Base-by-base conservation (phyloP, 2,329 filamentous ascomycete genomes). In the Phialophora tarda region DNA sequence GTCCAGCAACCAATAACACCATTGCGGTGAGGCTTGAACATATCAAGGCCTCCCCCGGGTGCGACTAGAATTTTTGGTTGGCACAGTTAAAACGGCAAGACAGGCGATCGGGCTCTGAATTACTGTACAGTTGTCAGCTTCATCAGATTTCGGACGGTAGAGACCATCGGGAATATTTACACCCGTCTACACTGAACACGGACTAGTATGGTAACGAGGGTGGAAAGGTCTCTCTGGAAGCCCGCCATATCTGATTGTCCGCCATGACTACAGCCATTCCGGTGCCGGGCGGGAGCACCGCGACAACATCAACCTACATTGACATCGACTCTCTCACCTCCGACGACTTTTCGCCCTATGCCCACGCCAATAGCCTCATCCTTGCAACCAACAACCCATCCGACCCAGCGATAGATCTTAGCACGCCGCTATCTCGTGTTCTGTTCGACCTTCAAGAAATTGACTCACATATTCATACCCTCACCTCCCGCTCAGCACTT, bases 371-470 rank as follows among this genome's bases (percentile, higher is more conserved):
- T 78, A 87, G 87, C 28, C 88, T 99, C 66, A 91, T 98, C 57
- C 88, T 93, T 64, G 85, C 89, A 47, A 98, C 94, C 63, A 98
- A 98, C 82, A 96, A 97, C 80, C 85, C 92, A 65, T 91, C 90
- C 72, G 95, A 98, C 79, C 89, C 89, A 1, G 91, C 92, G 6
- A 86, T 98, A 73, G 95, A 99, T 78, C 90, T 99, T 64, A 94
- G 93, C 5, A 98, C 95, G 17, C 94, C 95, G 2, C 85, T 99
- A 56, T 97, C 93, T 4, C 88, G 92, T 62, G 93, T 97, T 4
- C 88, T 98, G 6, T 99, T 99, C 79, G 95, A 99, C 79, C 89
- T 95, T 2, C 95, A 98, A 77, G 95, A 98, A 79, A 90, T 99
- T 71, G 94, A 98, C 79, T 96, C 93, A 0, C 93, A 96, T 76